phyloP scores from a whole-genome alignment of 2,329 filamentous ascomycete genomes.

The Aspergillus oerlinghausenensis region DNA sequence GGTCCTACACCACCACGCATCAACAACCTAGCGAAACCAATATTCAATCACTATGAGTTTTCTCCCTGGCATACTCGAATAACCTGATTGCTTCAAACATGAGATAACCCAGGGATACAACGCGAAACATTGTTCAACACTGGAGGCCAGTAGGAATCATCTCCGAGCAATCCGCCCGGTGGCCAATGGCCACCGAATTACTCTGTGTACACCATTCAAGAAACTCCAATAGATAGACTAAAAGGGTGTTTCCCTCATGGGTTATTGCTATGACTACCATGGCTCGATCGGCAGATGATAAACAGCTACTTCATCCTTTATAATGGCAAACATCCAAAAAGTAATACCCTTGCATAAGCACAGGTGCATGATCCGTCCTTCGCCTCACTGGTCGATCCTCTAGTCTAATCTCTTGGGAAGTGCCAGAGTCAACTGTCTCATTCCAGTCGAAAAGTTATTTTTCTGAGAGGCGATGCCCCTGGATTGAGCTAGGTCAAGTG shows the following conservation, averaged over 20 bases:
- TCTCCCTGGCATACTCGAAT: not conserved
- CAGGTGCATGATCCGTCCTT: not conserved
- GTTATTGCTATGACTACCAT: not conserved
- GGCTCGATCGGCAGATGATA: not conserved
- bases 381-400: not conserved
- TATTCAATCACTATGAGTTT: not conserved
- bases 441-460: not conserved
- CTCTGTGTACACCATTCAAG: too few species aligned
- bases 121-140: not conserved
- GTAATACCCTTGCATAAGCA: not conserved
- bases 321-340: not conserved
- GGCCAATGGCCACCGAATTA: not conserved
- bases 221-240: too few species aligned
- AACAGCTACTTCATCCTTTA: not conserved
- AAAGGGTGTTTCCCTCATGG: not conserved
- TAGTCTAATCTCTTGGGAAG: not conserved
- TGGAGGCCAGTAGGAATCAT: not conserved
- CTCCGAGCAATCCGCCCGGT: slow-evolving; percentile 1
- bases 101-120: not conserved
- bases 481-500: not conserved
- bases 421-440: not conserved
- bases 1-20: not conserved
- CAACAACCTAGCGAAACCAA: not conserved
- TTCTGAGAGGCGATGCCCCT: not conserved
- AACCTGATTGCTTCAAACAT: not conserved